Evolutionary conservation across 2,329 filamentous ascomycete species (phyloP).

Genomic region (Xylariales sp.): DNA sequence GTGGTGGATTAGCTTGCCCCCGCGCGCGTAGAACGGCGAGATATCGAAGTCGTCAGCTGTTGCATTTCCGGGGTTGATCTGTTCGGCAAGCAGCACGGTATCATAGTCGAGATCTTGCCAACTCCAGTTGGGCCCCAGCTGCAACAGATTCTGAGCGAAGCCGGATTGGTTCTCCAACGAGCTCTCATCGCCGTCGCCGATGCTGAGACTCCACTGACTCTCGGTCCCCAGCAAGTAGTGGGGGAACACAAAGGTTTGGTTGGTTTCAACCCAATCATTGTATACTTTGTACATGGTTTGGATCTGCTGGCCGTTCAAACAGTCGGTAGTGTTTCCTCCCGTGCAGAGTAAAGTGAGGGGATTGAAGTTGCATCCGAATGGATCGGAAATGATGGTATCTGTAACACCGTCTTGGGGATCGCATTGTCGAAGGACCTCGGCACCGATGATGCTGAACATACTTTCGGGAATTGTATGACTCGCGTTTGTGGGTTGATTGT

Average conservation of each 20-base stretch:
- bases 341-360: constrained; percentile 1
- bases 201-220: constrained; percentile 2
- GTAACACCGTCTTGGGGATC: constrained; percentile 4
- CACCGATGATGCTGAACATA: constrained; percentile 2
- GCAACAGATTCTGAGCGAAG: constrained; percentile 7
- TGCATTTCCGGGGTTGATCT: constrained; percentile 7
- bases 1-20: constrained; percentile 25
- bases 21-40: constrained; percentile 13
- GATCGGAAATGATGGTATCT: constrained; percentile 6
- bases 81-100: constrained; percentile 4
- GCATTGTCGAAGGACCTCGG: constrained; percentile 3
- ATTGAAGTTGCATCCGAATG: constrained; percentile 1
- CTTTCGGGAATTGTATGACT: not conserved
- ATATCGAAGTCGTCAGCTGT: constrained; percentile 14
- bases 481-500: constrained; percentile 1
- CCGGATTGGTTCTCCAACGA: constrained; percentile 6
- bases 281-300: constrained; percentile 29
- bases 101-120: constrained; percentile 8
- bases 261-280: constrained; percentile 33
- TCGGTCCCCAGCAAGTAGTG: constrained; percentile 4
- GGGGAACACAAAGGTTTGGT: constrained; percentile 3
- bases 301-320: constrained; percentile 25
- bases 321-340: not conserved
- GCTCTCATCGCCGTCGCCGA: constrained; percentile 2
- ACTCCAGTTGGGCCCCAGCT: constrained; percentile 8